Base-by-base conservation (phyloP, 768 basidiomycete species). In the Suillus fuscotomentosus region DNA sequence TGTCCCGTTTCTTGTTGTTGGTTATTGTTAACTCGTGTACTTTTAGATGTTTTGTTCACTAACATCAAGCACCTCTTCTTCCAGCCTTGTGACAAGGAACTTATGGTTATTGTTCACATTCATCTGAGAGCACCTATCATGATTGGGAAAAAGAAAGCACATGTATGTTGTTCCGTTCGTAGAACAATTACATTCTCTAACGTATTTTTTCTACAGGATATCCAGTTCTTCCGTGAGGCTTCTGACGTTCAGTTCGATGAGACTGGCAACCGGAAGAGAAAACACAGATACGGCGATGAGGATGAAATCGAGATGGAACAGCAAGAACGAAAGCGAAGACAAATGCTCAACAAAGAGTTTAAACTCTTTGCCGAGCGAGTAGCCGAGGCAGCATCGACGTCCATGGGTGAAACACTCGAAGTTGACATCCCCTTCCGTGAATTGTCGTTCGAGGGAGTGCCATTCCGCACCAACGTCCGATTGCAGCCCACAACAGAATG, bases 241-340 rank as follows among this genome's bases (percentile, higher is more conserved):
- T 93, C 94, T 0, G 97, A 99, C 69, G 93, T 97, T 36, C 93
- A 96, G 67, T 98, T 99, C 72, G 97, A 99, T 71, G 97, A 99
- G 77, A 99, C 97, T 1, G 97, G 97, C n/a, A 99, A 99, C 71
- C 86, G 96, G 69, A 99, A 99, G 77, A 87, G 97, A 62, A 95
- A 97, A 76, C 92, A 95, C 70, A 87, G 97, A 62, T 98, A 98
- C 71, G 95, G 95, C 36, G 97, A 99, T 72, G 97, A 99, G 75
- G 97, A 99, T 73, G 97, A 99, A 78, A 95, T 99, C 66, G 96
- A 99, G 80, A 92, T 97, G 80, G 97, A 99, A 73, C 97, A 99
- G 73, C 94, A 95, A 75, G 97, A 99, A 76, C 83, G 96, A 59
- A 94, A 91, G 77, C 88, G 95, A 38, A 82, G 95, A 60, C 91